Percentiles rank a stretch among this genome's conserved stretches.
phyloP scores from a whole-genome alignment of 1,284 basidiomycete genomes.

The Cystobasidium pallidum region DNA sequence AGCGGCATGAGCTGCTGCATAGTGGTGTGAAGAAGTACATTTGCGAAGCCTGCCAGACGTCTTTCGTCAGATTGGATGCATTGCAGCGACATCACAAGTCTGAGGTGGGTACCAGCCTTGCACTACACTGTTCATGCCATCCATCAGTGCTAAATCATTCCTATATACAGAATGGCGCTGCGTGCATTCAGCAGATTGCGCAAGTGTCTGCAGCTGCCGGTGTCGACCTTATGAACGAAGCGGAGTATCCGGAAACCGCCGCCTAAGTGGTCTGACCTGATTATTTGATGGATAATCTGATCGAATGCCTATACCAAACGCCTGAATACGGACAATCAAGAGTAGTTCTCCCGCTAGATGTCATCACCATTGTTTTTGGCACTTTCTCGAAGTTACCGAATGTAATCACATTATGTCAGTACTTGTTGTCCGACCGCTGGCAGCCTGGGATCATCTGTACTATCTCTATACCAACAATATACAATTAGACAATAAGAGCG shows the following conservation, averaged over 20 bases:
- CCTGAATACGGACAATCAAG: not conserved
- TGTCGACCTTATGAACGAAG: not conserved
- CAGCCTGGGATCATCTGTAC: not conserved
- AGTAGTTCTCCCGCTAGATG: not conserved
- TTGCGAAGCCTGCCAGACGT: conserved; percentile 75
- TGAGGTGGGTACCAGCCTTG: conserved; percentile 27
- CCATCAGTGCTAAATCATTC: not conserved
- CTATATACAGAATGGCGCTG: conserved; percentile 35
- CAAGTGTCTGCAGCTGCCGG: conserved; percentile 14
- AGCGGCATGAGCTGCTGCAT: conserved; percentile 76
- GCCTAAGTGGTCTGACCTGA: not conserved
- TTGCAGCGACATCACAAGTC: conserved; percentile 66
- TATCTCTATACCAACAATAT: not conserved
- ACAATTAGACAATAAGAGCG: not conserved
- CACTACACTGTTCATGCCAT: not conserved
- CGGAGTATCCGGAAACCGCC: not conserved
- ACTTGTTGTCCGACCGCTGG: not conserved
- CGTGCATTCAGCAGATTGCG: conserved; percentile 34
- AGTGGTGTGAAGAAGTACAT: conserved; percentile 73
- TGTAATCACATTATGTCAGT: too few relatives aligned
- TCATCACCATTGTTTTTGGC: not conserved
- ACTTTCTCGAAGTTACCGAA: not conserved
- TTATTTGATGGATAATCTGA: too few relatives aligned
- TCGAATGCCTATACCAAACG: too few relatives aligned
- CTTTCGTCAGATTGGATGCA: conserved; percentile 76